phyloP scores from a whole-genome alignment of 2,329 filamentous ascomycete species.

The Penicillium paneum region DNA sequence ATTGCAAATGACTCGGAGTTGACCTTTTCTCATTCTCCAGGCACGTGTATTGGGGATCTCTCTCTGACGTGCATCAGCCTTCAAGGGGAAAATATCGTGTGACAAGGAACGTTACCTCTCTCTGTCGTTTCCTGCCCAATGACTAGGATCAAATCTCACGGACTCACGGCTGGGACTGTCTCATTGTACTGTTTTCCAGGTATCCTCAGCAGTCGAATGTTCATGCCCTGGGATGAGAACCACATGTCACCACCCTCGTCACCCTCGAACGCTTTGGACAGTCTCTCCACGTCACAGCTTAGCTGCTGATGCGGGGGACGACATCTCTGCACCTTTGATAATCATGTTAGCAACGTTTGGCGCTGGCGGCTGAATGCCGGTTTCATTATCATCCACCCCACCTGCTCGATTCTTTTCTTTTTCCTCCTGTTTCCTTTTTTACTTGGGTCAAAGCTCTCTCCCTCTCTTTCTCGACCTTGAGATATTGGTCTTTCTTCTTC shows the following conservation, averaged over 20 bases:
- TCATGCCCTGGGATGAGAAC: not conserved
- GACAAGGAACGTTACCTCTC: constrained; percentile 15
- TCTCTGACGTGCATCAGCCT: constrained; percentile 7
- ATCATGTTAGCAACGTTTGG: constrained; percentile 20
- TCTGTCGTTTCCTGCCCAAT: constrained; percentile 29
- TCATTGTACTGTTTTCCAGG: constrained; percentile 6
- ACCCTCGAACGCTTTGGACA: constrained; percentile 14
- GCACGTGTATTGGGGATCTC: constrained; percentile 9
- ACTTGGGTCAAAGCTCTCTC: constrained; percentile 7
- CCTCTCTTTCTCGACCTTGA: constrained; percentile 1
- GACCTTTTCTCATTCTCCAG: not conserved
- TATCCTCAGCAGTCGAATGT: not conserved
- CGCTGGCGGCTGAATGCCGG: constrained; percentile 1
- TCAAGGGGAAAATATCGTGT: constrained; percentile 5
- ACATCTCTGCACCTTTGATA: not conserved
- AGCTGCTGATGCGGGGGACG: constrained; percentile 28
- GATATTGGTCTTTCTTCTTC: not conserved
- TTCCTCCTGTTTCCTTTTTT: constrained; percentile 1
- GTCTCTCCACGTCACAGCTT: constrained; percentile 33
- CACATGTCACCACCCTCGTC: not conserved
- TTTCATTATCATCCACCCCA: constrained; percentile 20
- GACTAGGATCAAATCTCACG: constrained; percentile 9
- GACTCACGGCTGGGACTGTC: constrained; percentile 32
- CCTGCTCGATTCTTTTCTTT: constrained; percentile 15
- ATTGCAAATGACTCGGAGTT: not conserved